Evolutionary conservation across 768 basidiomycete genomes (phyloP).

Genomic region (Porphyrellus cyaneotinctus): DNA sequence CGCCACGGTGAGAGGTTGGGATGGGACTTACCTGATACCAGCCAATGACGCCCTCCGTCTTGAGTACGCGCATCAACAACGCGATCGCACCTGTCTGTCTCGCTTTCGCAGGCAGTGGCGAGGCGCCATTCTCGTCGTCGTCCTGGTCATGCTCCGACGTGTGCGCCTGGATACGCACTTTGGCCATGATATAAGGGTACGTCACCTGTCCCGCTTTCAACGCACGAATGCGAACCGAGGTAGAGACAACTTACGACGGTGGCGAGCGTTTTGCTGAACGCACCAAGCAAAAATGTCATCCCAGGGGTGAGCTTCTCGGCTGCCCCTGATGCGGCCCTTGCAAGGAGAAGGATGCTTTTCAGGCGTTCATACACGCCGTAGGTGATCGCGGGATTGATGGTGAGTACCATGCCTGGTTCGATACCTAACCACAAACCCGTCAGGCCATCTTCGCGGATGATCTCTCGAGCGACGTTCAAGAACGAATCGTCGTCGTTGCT

Average conservation of each 20-base stretch:
- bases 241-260: slow-evolving; percentile 64
- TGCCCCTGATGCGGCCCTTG: slow-evolving; percentile 41
- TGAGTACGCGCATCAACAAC: slow-evolving; percentile 67
- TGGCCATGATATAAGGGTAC: slow-evolving; percentile 95
- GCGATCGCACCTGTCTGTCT: slow-evolving; percentile 72
- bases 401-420: slow-evolving; percentile 90
- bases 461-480: slow-evolving; percentile 74
- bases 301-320: slow-evolving; percentile 68
- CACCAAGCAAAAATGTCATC: slow-evolving; percentile 81
- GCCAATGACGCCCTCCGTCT: slow-evolving; percentile 77
- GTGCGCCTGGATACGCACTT: slow-evolving; percentile 91
- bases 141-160: slow-evolving; percentile 47
- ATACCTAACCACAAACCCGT: slow-evolving; percentile 90
- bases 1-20: not conserved
- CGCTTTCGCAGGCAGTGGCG: slow-evolving; percentile 19
- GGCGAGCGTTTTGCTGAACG: slow-evolving; percentile 90
- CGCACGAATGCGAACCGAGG: not conserved
- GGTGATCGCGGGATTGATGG: slow-evolving; percentile 96
- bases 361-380: slow-evolving; percentile 93
- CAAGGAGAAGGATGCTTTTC: slow-evolving; percentile 66
- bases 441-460: slow-evolving; percentile 84
- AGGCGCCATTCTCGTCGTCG: slow-evolving; percentile 20
- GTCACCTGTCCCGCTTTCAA: slow-evolving; percentile 57
- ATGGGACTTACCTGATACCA: slow-evolving; percentile 81
- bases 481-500: slow-evolving; percentile 61